phyloP scores from a whole-genome alignment of 2,329 filamentous ascomycete species.

The Pseudogymnoascus sp. region DNA sequence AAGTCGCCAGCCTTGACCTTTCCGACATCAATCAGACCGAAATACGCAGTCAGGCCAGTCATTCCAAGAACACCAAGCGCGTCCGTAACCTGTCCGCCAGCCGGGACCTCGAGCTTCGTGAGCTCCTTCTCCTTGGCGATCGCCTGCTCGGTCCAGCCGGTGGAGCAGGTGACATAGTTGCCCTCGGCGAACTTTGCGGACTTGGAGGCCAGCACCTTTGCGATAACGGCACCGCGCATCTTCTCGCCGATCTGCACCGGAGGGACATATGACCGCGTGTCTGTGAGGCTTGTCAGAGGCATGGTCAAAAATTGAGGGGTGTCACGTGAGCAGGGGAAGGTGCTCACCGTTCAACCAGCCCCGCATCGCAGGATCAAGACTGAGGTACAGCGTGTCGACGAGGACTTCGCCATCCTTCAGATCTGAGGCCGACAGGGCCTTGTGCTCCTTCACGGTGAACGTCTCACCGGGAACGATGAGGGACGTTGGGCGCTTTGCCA shows the following conservation, averaged over 20 bases:
- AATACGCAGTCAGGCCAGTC: conserved; percentile 55
- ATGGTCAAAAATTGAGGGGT: conserved; percentile 1
- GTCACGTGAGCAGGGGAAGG: conserved; percentile 10
- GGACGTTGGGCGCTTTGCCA: conserved; percentile 55
- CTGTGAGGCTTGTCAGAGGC: conserved; percentile 20
- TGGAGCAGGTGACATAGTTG: conserved; percentile 45
- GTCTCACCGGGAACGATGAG: conserved; percentile 58
- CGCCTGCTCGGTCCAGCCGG: conserved; percentile 61
- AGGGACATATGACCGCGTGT: conserved; percentile 54
- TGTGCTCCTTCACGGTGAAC: conserved; percentile 46
- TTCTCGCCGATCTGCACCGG: conserved; percentile 59
- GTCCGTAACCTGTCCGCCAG: conserved; percentile 44
- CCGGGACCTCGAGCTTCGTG: conserved; percentile 34
- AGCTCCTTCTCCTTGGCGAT: conserved; percentile 47
- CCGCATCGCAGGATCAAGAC: conserved; percentile 69
- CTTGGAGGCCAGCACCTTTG: conserved; percentile 55
- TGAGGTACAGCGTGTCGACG: conserved; percentile 54
- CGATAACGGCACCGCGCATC: conserved; percentile 59
- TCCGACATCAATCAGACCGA: conserved; percentile 62
- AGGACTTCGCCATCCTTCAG: conserved; percentile 60
- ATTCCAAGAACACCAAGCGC: conserved; percentile 52
- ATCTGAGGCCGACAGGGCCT: conserved; percentile 38
- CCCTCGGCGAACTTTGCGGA: conserved; percentile 47
- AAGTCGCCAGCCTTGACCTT: conserved; percentile 62
- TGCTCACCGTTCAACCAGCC: conserved; percentile 56